Base-by-base conservation (phyloP, 2,329 filamentous ascomycete genomes). In the Parascedosporium putredinis region DNA sequence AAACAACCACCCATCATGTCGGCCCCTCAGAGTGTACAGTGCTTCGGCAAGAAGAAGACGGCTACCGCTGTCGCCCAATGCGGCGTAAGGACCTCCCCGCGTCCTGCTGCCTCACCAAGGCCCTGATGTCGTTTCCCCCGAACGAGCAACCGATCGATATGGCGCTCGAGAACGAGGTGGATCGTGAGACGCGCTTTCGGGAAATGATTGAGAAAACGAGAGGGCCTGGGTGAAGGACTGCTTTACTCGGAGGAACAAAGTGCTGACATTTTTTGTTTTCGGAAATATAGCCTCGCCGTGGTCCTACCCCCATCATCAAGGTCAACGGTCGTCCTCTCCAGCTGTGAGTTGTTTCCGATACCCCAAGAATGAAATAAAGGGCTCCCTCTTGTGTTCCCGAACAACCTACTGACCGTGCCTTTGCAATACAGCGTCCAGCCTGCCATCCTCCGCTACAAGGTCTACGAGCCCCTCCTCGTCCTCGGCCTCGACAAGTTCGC, bases 11-110 rank as follows among this genome's bases (percentile, higher is more conserved):
- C 70, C 76, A 86, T 68, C 73, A 88, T 88, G 83, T 84, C 86
- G 73, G 76, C 83, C 66, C 76, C 79, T 64, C 84, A 86, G 76
- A 86, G 81, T 74, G 86, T 89, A 67, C 89, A 95, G 83, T 95
- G 89, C 86, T 96, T 97, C 86, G 90, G 90, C 84, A 96, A 96
- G 85, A 90, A 90, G 82, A 88, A 87, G 81, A 89, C 83, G 69
- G 88, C 52, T 52, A 87, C 84, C 59, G 84, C 83, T 67, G 88
- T 94, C 76, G 88, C 88, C 72, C 87, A 91, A 79, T 91, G 86
- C 85, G 90, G 34, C 25, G 38, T 50, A 50, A 50, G 38, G 20
- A 40, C 5, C 14, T 20, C 18, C 10, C 18, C 7, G 24, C 22
- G 29, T n/a, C 18, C 31, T n/a, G n/a, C n/a, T n/a, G n/a, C n/a